These are phyloP conservation scores for Geranium brycei DNA, from an alignment of 345 rosid species.

Conservation along the genomic window DNA sequence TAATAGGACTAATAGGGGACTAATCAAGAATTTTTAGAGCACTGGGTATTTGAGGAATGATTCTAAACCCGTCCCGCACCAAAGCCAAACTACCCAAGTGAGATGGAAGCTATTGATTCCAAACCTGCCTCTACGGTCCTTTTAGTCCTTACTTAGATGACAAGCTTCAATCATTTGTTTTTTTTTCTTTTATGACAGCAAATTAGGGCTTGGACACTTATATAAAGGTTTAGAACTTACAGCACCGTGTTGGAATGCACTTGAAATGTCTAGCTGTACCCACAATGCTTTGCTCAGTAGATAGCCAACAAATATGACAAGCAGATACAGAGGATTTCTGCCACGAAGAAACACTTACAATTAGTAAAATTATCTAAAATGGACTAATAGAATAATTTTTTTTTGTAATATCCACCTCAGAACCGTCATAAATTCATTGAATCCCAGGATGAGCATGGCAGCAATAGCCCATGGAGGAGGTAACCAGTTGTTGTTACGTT, in stretches of 20 bases:
- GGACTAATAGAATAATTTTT: conserved; percentile 4
- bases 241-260: conserved; percentile 75
- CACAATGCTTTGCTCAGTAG: conserved; percentile 79
- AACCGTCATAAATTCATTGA: conserved; percentile 96
- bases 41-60: background rate
- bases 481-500: conserved; percentile 86
- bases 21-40: too few relatives aligned
- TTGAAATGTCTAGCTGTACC: conserved; percentile 84
- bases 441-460: conserved; percentile 74
- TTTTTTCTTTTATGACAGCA: too few relatives aligned
- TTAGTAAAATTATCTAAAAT: conserved; percentile 1
- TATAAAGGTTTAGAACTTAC: conserved; percentile 32
- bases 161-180: background rate
- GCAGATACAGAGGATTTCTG: conserved; percentile 89
- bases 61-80: background rate
- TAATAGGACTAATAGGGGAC: too few relatives aligned
- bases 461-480: conserved; percentile 99
- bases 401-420: conserved; percentile 41
- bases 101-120: background rate
- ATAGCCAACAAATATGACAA: conserved; percentile 53
- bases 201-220: background rate
- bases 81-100: background rate
- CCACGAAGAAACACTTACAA: conserved; percentile 12
- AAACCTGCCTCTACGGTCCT: background rate
- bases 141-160: background rate